Evolutionary conservation across 148 eudicot species (phyloP).

Genomic region (Selenicereus undatus): DNA sequence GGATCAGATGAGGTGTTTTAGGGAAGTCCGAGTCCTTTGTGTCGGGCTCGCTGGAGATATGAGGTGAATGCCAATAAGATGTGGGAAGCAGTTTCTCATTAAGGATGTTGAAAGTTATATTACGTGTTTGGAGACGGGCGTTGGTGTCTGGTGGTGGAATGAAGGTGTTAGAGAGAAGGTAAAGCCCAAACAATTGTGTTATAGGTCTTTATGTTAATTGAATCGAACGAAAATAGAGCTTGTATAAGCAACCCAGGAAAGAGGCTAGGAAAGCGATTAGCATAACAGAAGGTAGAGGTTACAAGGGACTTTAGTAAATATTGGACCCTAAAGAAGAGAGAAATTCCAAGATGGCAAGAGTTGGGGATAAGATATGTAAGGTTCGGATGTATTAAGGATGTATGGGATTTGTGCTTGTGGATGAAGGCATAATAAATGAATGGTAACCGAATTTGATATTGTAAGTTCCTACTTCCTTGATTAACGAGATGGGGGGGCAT

Average conservation of each 20-base stretch:
- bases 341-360: neutral
- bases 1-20: neutral
- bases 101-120: neutral
- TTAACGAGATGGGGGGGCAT: neutral
- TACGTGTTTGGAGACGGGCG: neutral
- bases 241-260: neutral
- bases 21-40: neutral
- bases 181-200: neutral
- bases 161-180: neutral
- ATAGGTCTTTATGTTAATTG: neutral
- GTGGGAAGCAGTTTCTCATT: neutral
- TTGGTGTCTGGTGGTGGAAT: neutral
- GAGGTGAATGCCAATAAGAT: neutral
- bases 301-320: neutral
- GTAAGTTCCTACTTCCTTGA: no score
- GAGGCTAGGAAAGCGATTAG: neutral
- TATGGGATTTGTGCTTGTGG: neutral
- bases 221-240: neutral
- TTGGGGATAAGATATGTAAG: neutral
- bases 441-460: neutral
- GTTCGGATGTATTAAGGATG: no score
- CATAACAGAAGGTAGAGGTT: neutral
- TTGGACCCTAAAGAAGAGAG: neutral
- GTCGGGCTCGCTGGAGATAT: neutral
- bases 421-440: neutral